phyloP scores from a whole-genome alignment of 192 early-diverging fungal genomes.

The Coemansia sp. region DNA sequence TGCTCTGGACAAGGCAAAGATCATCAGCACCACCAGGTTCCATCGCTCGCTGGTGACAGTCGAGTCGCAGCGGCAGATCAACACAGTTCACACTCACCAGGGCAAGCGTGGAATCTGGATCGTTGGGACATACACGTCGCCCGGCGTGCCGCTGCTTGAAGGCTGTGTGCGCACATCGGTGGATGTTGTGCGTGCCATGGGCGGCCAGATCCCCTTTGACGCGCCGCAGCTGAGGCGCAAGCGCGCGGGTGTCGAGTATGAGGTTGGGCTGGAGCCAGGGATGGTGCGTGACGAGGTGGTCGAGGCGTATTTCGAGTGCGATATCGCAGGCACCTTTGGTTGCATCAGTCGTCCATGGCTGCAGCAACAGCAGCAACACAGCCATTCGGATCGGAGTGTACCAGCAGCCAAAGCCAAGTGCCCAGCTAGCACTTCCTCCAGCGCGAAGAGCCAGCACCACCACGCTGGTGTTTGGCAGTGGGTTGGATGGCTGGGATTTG shows the following conservation, averaged over 20 bases:
- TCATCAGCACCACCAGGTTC: conserved; percentile 52
- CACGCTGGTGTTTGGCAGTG: conserved; percentile 11
- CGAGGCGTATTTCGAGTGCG: conserved; percentile 39
- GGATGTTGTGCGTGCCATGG: conserved; percentile 56
- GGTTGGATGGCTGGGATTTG: conserved; percentile 22
- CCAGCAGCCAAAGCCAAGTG: neutral
- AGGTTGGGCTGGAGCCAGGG: conserved; percentile 31
- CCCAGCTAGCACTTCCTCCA: too few relatives aligned
- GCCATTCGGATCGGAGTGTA: neutral
- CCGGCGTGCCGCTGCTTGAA: conserved; percentile 63
- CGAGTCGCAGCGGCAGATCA: conserved; percentile 55
- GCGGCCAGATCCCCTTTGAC: conserved; percentile 15
- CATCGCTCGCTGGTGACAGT: conserved; percentile 61
- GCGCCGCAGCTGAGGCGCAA: conserved; percentile 21
- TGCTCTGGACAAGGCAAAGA: conserved; percentile 33
- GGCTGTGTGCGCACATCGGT: conserved; percentile 61
- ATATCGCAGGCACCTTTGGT: conserved; percentile 27
- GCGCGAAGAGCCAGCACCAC: too few relatives aligned
- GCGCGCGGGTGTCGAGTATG: conserved; percentile 11
- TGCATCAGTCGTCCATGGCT: conserved; percentile 12
- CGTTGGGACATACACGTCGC: conserved; percentile 61
- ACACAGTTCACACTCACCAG: conserved; percentile 44
- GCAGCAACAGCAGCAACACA: neutral
- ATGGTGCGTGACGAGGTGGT: conserved; percentile 40
- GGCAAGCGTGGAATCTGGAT: conserved; percentile 53